phyloP scores from a whole-genome alignment of 2,329 filamentous ascomycete genomes.

The Verticillium dahliae region DNA sequence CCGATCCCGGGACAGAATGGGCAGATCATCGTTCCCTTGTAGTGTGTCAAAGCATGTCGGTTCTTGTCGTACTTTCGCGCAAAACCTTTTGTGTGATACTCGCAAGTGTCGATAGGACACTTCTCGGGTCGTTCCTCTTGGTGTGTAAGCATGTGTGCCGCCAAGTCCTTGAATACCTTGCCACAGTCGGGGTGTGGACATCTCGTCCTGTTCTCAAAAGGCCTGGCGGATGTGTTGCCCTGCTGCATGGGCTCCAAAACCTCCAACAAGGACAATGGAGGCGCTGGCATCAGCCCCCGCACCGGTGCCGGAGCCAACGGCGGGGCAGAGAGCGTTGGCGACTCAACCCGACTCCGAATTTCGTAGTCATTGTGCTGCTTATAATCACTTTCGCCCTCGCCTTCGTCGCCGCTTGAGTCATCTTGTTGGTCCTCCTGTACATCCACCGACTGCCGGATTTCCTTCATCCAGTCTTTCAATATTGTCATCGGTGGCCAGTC shows the following conservation, averaged over 20 bases:
- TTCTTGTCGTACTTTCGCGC: conserved; percentile 98
- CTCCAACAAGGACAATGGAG: conserved; percentile 5
- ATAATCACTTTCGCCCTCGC: conserved; percentile 22
- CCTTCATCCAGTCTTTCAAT: conserved; percentile 55
- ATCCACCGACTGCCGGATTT: conserved; percentile 44
- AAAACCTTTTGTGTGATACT: conserved; percentile 91
- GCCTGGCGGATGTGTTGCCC: conserved; percentile 22
- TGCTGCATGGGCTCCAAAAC: conserved; percentile 3
- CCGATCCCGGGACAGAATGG: conserved; percentile 90
- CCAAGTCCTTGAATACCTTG: conserved; percentile 55
- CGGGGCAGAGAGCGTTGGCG: not conserved
- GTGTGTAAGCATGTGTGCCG: conserved; percentile 95
- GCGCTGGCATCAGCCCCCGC: not conserved
- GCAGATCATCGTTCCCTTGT: conserved; percentile 97
- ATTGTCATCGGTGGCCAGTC: conserved; percentile 54
- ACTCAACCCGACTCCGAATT: not conserved
- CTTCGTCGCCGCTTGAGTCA: conserved; percentile 45
- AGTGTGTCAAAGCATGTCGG: conserved; percentile 89
- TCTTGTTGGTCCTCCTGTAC: conserved; percentile 38
- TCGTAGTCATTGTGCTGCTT: conserved; percentile 8
- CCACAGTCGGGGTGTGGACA: conserved; percentile 54
- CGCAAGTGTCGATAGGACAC: conserved; percentile 87
- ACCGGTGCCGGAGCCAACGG: conserved; percentile 1
- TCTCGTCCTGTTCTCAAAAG: conserved; percentile 35
- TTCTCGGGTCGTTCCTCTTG: conserved; percentile 91